Base-by-base conservation (phyloP, 2,329 filamentous ascomycete species). In the Niveomyces coronatus region DNA sequence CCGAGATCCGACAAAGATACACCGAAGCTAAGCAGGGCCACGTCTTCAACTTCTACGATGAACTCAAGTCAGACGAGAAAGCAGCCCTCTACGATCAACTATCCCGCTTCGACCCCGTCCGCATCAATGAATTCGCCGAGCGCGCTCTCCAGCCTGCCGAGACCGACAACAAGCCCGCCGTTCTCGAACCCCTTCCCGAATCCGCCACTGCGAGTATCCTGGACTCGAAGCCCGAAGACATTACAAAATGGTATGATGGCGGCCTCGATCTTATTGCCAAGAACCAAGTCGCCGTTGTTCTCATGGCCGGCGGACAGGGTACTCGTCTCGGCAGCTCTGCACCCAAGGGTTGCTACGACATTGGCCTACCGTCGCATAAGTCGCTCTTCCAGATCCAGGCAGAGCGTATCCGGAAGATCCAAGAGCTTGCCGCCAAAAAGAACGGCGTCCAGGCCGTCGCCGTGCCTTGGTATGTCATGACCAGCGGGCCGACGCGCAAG, bases 391-490 rank as follows among this genome's bases (percentile, higher is more conserved):
- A 96, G 69, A 84, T 98, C 51, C 91, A 98, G 64, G 91, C 84
- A 31, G 88, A 98, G 74, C 74, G 91, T 39, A 96, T 98, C 56
- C 72, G 72, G 53, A 93, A 87, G 67, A 65, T 94, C 8, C 84
- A 96, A 65, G 65, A 79, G 52, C 68, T 96, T 47, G 88, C 89
- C 30, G 71, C 78, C 50, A 78, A 82, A 60, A 77, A 80, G 56
- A 68, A 75, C 38, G 73, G 73, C 41, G 48, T 47, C 13, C 47
- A 64, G 44, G 67, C 67, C 34, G 76, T 77, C 30, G 69, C 82
- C 22, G 79, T 96, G 29, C 91, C 91, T 10, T 98, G 91, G 91
- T 98, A 98, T 65, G 86, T 98, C 62, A 98, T 98, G 91, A 98
- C 91, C 53, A 94, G 86, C 53, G 91, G 91, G 4, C 91, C 91